Evolutionary conservation across 2,329 filamentous ascomycete genomes (phyloP).

Genomic region (Coniella lustricola): DNA sequence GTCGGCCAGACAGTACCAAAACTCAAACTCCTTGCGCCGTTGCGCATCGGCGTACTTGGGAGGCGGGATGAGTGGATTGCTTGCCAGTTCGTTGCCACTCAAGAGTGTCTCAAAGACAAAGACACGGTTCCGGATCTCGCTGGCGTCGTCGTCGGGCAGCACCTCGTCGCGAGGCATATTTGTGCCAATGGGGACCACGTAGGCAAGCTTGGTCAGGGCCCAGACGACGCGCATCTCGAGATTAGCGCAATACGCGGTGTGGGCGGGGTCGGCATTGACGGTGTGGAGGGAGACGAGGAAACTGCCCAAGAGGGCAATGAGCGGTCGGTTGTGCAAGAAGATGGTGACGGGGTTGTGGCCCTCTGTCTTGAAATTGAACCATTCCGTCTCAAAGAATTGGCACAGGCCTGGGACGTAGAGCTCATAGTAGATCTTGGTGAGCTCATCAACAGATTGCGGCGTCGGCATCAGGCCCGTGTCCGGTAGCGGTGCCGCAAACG

Average conservation of each 20-base stretch:
- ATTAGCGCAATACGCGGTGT: constrained; percentile 46
- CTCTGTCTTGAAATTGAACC: constrained; percentile 57
- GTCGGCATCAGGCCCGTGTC: constrained; percentile 44
- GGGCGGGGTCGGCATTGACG: constrained; percentile 42
- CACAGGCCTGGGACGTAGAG: constrained; percentile 69
- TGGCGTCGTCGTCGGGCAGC: constrained; percentile 49
- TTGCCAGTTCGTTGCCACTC: constrained; percentile 58
- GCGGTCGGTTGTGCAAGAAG: constrained; percentile 44
- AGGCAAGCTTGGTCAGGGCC: constrained; percentile 47
- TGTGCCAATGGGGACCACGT: constrained; percentile 30
- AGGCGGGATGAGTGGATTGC: constrained; percentile 49
- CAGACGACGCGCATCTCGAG: constrained; percentile 55
- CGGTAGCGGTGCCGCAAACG: constrained; percentile 53
- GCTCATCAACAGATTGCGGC: constrained; percentile 51
- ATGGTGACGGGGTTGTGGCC: constrained; percentile 36
- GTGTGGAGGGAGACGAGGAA: constrained; percentile 52
- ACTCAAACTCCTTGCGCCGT: constrained; percentile 60
- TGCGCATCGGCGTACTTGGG: constrained; percentile 45
- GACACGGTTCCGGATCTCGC: constrained; percentile 63
- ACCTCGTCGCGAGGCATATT: constrained; percentile 29
- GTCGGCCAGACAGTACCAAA: constrained; percentile 74
- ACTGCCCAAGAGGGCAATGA: constrained; percentile 61
- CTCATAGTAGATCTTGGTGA: constrained; percentile 64
- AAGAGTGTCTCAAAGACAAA: constrained; percentile 70
- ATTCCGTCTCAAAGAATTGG: constrained; percentile 72